These are phyloP conservation scores for Annulohypoxylon truncatum DNA, from an alignment of 2,329 filamentous ascomycete genomes.

Conservation along the genomic window DNA sequence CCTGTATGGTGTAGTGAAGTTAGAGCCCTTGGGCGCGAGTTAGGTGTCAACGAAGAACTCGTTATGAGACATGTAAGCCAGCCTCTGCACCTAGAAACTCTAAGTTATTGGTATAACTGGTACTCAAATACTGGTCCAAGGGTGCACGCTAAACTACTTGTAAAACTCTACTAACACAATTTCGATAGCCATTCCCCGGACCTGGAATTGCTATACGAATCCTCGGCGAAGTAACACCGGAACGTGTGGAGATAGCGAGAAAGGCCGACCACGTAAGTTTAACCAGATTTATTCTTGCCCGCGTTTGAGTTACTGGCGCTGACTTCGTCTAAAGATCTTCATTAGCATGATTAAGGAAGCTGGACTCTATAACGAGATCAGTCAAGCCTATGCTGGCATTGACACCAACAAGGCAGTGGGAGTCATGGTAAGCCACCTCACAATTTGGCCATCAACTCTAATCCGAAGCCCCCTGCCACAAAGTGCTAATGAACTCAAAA, in stretches of 20 bases:
- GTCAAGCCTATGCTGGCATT: slow-evolving; percentile 60
- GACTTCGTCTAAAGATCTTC: slow-evolving; percentile 65
- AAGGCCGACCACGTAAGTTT: slow-evolving; percentile 74
- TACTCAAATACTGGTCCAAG: neutral
- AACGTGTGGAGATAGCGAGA: slow-evolving; percentile 82
- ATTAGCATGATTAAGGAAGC: slow-evolving; percentile 79
- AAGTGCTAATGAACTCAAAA: neutral
- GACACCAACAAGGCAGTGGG: slow-evolving; percentile 54
- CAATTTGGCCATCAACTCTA: neutral
- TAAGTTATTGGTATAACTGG: neutral
- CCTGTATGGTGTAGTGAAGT: slow-evolving; percentile 64
- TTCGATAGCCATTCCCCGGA: slow-evolving; percentile 72
- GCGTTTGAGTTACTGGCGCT: neutral
- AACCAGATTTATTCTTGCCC: neutral
- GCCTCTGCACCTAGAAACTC: neutral
- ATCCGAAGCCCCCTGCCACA: neutral
- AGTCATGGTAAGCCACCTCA: neutral
- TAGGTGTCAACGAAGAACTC: slow-evolving; percentile 79
- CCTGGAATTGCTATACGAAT: slow-evolving; percentile 79
- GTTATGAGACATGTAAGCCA: slow-evolving; percentile 72
- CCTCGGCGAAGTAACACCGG: slow-evolving; percentile 83
- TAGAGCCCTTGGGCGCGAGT: slow-evolving; percentile 72
- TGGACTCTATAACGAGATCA: slow-evolving; percentile 73
- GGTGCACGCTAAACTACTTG: neutral
- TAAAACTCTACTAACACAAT: neutral